A percentile compares a stretch with the other conserved stretches of the same genome.
Conservation (phyloP, 805 yeast species). For the Metschnikowia proteae region DNA sequence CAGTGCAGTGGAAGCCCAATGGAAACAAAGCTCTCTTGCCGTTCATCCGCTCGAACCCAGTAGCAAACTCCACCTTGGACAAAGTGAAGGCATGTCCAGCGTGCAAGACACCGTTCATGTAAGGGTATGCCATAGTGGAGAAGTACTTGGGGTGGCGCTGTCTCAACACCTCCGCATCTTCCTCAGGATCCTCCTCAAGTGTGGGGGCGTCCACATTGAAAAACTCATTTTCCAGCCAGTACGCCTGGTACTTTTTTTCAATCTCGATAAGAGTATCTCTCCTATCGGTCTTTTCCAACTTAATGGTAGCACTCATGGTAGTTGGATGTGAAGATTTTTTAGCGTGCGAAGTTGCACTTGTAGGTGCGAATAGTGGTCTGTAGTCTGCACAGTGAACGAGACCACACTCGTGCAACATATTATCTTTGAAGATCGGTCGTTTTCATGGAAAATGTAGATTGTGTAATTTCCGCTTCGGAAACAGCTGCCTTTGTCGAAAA, state of each 20-base stretch:
- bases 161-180: conserved; percentile 64
- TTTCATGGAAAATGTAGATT: neutral
- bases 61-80: conserved; percentile 87
- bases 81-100: conserved; percentile 97
- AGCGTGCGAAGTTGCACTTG: conserved; percentile 1
- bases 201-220: conserved; percentile 90
- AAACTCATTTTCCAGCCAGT: conserved; percentile 82
- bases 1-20: conserved; percentile 98
- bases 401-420: neutral
- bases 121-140: conserved; percentile 96
- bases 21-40: conserved; percentile 94
- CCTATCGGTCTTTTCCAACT: conserved; percentile 72
- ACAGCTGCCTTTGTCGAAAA: no score
- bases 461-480: neutral
- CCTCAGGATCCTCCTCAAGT: conserved; percentile 50
- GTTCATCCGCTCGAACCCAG: conserved; percentile 92
- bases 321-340: conserved; percentile 5
- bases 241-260: conserved; percentile 81
- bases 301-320: conserved; percentile 39
- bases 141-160: conserved; percentile 80
- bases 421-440: neutral
- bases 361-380: conserved; percentile 1
- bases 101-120: conserved; percentile 97
- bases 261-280: conserved; percentile 89
- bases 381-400: conserved; percentile 1